Conservation (phyloP, 306 rosid genomes). For the Luffa aegyptiaca region DNA sequence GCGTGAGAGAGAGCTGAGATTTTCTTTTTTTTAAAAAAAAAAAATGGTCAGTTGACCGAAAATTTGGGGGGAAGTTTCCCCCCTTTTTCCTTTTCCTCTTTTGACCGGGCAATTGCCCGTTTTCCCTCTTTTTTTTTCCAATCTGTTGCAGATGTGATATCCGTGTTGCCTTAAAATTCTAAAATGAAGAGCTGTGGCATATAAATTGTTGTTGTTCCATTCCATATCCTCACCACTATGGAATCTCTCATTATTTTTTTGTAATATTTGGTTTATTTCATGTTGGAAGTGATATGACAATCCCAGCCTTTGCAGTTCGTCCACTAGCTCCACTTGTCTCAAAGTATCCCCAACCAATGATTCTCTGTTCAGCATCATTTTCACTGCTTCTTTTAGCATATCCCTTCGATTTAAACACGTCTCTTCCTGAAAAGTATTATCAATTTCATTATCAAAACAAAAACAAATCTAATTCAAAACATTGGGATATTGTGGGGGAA, state of each 20-base stretch:
- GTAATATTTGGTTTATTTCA: conserved; percentile 7
- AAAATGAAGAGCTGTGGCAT: conserved; percentile 20
- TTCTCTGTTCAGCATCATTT: not conserved
- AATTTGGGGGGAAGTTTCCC: too few relatives aligned
- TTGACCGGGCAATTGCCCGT: too few relatives aligned
- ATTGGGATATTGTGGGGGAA: too few relatives aligned
- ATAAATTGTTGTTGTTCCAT: not conserved
- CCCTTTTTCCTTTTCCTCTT: too few relatives aligned
- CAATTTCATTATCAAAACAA: too few relatives aligned
- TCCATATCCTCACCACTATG: not conserved
- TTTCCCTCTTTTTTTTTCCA: too few relatives aligned
- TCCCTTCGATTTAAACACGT: not conserved
- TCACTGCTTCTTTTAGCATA: conserved; percentile 10
- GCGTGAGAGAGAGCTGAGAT: too few relatives aligned
- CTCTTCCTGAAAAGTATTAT: not conserved
- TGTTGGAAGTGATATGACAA: conserved; percentile 21
- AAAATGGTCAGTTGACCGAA: too few relatives aligned
- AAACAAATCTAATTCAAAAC: too few relatives aligned
- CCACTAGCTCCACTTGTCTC: conserved; percentile 18
- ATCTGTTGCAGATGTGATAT: conserved; percentile 1
- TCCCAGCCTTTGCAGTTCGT: conserved; percentile 29
- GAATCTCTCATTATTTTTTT: not conserved
- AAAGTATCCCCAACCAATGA: not conserved
- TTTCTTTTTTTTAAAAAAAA: too few relatives aligned
- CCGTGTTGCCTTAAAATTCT: conserved; percentile 28